A percentile compares a stretch with the other conserved stretches of the same genome.
phyloP scores from a whole-genome alignment of 495 filamentous ascomycete genomes.

The Hypoxylon trugodes region DNA sequence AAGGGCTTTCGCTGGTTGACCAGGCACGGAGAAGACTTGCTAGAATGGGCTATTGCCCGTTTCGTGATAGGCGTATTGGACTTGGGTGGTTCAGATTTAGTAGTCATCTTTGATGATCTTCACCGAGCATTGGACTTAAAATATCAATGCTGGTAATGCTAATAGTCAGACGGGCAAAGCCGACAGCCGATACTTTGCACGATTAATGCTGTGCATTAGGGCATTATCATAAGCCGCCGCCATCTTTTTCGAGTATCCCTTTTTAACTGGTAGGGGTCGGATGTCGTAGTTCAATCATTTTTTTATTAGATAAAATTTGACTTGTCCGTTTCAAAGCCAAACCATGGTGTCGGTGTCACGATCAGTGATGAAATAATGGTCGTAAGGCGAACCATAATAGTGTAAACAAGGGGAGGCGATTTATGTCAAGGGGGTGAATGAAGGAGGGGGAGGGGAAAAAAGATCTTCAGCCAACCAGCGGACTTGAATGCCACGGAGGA shows the following conservation, averaged over 20 bases:
- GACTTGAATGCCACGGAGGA: not conserved
- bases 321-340: slow-evolving; percentile 25
- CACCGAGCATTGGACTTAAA: slow-evolving; percentile 35
- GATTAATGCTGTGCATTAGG: slow-evolving; percentile 23
- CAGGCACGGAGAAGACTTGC: slow-evolving; percentile 26
- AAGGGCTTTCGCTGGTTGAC: not conserved
- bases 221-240: not conserved
- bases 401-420: not conserved
- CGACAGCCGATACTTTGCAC: slow-evolving; percentile 19
- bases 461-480: slow-evolving; percentile 11
- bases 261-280: not conserved
- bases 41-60: slow-evolving; percentile 9
- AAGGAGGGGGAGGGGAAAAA: slow-evolving; percentile 1
- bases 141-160: slow-evolving; percentile 14
- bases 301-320: slow-evolving; percentile 2
- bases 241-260: slow-evolving; percentile 9
- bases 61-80: slow-evolving; percentile 14
- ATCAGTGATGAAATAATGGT: slow-evolving; percentile 21
- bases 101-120: slow-evolving; percentile 15
- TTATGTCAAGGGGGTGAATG: slow-evolving; percentile 2
- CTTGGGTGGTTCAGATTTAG: slow-evolving; percentile 1
- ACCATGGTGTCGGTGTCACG: slow-evolving; percentile 25
- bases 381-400: slow-evolving; percentile 9
- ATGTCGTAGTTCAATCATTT: not conserved
- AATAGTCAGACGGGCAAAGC: slow-evolving; percentile 35